Evolutionary conservation across 2,329 filamentous ascomycete species (phyloP).

Genomic region (Tetracladium maxilliforme): DNA sequence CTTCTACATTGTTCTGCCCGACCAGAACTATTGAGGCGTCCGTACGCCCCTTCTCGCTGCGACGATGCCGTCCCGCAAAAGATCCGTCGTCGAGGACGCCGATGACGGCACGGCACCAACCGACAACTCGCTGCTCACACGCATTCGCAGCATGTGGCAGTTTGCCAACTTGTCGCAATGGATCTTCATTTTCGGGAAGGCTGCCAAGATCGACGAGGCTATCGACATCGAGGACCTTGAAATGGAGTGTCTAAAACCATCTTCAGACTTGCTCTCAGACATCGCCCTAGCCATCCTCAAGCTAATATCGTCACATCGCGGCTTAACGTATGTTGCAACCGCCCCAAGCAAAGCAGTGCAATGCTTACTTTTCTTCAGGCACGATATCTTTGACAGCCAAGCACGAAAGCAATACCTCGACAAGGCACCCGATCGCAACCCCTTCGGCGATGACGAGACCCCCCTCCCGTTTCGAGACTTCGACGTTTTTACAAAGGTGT

Average conservation of each 20-base stretch:
- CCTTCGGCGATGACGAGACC: slow-evolving; percentile 65
- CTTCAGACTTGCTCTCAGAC: slow-evolving; percentile 59
- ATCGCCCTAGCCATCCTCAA: slow-evolving; percentile 82
- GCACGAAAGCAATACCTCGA: slow-evolving; percentile 73
- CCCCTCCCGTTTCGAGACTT: slow-evolving; percentile 67
- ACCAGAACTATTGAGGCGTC: no score
- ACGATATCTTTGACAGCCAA: slow-evolving; percentile 86
- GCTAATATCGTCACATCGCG: slow-evolving; percentile 85
- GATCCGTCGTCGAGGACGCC: slow-evolving; percentile 17
- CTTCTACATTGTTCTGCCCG: no score
- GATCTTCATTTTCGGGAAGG: slow-evolving; percentile 79
- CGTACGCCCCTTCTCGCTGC: no score
- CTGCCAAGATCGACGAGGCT: slow-evolving; percentile 78
- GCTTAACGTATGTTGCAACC: slow-evolving; percentile 57
- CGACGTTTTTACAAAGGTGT: slow-evolving; percentile 65
- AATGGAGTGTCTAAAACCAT: slow-evolving; percentile 69
- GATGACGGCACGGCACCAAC: slow-evolving; percentile 1
- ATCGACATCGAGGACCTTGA: slow-evolving; percentile 91
- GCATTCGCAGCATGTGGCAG: slow-evolving; percentile 83
- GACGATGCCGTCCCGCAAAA: no score
- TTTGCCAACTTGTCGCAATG: slow-evolving; percentile 91
- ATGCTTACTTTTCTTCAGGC: slow-evolving; percentile 29
- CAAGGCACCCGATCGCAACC: slow-evolving; percentile 69
- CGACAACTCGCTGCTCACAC: slow-evolving; percentile 32
- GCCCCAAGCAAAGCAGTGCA: background rate